Conservation (phyloP, 129 eudicot species). For the Logfia minima region DNA sequence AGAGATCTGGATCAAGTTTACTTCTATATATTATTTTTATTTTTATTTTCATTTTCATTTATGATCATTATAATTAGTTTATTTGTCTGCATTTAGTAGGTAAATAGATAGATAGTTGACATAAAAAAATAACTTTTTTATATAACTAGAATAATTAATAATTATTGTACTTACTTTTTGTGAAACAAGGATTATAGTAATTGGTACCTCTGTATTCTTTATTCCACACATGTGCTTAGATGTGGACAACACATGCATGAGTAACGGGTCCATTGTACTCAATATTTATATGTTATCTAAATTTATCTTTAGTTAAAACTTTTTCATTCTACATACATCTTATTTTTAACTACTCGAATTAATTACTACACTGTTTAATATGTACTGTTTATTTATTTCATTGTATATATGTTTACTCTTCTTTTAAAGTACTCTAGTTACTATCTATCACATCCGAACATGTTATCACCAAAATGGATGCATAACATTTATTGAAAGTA, state of each 20-base stretch:
- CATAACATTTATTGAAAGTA: slow-evolving; percentile 6
- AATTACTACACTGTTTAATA: background rate
- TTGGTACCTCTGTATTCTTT: background rate
- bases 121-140: too few species aligned
- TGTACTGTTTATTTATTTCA: background rate
- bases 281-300: background rate
- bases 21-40: slow-evolving; percentile 26
- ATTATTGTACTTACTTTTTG: background rate
- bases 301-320: background rate
- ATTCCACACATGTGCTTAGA: background rate
- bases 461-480: background rate
- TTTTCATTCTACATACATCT: background rate
- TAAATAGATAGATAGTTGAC: background rate
- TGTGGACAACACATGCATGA: slow-evolving; percentile 9
- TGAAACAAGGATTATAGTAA: background rate
- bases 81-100: background rate
- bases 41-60: background rate
- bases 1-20: slow-evolving; percentile 75
- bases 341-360: background rate
- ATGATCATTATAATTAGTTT: slow-evolving; percentile 11
- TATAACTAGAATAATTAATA: background rate
- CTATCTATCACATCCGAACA: background rate
- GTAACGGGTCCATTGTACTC: background rate
- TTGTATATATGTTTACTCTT: background rate
- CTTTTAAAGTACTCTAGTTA: background rate